Base-by-base conservation (phyloP, 2,329 filamentous ascomycete species). In the Clarireedia monteithiana region DNA sequence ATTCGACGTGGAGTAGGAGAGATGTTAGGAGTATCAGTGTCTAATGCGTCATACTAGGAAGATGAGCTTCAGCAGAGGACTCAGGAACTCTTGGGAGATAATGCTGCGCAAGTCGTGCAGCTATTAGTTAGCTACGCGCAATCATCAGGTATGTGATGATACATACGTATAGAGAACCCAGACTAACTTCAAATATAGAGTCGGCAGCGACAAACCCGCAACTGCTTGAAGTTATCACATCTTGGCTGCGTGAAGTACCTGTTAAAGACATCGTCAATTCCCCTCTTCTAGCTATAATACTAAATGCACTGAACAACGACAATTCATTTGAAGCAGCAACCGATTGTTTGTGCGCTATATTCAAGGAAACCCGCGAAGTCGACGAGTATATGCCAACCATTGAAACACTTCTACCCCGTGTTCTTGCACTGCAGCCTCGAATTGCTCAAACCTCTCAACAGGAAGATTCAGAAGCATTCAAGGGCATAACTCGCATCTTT, bases 201-300 rank as follows among this genome's bases (percentile, higher is more conserved):
- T 76, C 83, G 48, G 91, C 92, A 24, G 82, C 90, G 7, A 86
- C 85, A 60, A 96, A 96, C 67, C 91, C 92, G 2, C 88, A 91
- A 67, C 80, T 99, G 48, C 84, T 97, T 70, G 90, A 96, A 66
- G 97, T 94, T 70, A 91, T 97, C 64, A 95, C 91, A 34, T 96
- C 94, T 3, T 99, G 94, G 94, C 81, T 97, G 63, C 84, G 91
- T 64, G 94, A 99, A 73, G 89, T 99, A 6, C 89, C 92, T 0
- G 82, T 95, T 48, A 80, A 79, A 61, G 85, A 88, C 59, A 84
- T 99, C 61, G 86, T 95, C 63, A 86, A 86, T 64, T 96, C 92
- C 1, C 87, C 91, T 6, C 77, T 99, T 14, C 78, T 99, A 63
- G 83, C 89, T 62, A 78, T 91, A 52, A 82, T 96, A 50, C 83